Percentiles rank a stretch among this genome's conserved stretches.
Evolutionary conservation across 2,329 filamentous ascomycete species (phyloP).

Genomic region (Drechslerella coelobrocha): DNA sequence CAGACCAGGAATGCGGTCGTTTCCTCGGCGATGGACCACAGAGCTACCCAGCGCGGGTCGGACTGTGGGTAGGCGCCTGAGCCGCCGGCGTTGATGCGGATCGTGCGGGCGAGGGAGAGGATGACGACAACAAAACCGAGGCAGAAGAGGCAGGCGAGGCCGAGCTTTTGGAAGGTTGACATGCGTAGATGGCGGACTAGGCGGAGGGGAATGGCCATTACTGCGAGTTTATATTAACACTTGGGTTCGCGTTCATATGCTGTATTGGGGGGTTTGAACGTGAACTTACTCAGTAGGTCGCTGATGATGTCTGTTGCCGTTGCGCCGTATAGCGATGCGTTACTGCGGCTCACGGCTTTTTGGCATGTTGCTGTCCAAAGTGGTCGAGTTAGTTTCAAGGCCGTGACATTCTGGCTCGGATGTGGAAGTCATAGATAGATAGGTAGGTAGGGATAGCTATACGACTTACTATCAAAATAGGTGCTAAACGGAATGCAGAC

Average conservation of each 20-base stretch:
- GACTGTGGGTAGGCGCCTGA: conserved; percentile 35
- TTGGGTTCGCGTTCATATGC: background rate
- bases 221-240: conserved; percentile 9
- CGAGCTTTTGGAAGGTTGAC: conserved; percentile 35
- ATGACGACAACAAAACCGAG: conserved; percentile 42
- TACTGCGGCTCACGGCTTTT: conserved; percentile 21
- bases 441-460: background rate
- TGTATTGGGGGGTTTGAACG: background rate
- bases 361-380: conserved; percentile 22
- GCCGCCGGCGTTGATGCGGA: conserved; percentile 43
- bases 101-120: conserved; percentile 41
- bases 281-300: conserved; percentile 37
- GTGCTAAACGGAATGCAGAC: conserved; percentile 40
- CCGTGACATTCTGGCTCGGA: background rate
- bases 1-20: conserved; percentile 44
- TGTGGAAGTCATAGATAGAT: background rate
- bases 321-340: conserved; percentile 33
- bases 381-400: background rate
- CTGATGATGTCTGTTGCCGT: conserved; percentile 46
- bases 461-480: conserved; percentile 44
- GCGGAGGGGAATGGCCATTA: conserved; percentile 47
- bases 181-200: conserved; percentile 43
- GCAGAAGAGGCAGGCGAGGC: conserved; percentile 44
- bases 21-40: conserved; percentile 47
- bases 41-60: conserved; percentile 44